A percentile compares a stretch with the other conserved stretches of the same genome.
Evolutionary conservation across 495 filamentous ascomycete genomes (phyloP).

Genomic region (Neurospora intermedia): DNA sequence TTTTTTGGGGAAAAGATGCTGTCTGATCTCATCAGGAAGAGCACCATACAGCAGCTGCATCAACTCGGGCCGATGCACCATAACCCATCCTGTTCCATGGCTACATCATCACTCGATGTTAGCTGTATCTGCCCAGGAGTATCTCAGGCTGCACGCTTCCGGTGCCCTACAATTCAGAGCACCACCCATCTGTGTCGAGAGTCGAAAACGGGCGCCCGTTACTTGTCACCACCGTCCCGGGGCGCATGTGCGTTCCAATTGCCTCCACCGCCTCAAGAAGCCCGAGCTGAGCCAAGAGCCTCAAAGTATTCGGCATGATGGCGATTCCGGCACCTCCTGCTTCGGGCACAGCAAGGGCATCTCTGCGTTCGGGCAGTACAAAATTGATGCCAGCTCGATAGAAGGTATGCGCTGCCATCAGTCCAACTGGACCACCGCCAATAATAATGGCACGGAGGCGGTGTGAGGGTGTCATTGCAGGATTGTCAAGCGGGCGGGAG

Average conservation of each 20-base stretch:
- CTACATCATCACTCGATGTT: neutral
- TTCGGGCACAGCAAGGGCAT: conserved; percentile 25
- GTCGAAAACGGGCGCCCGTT: neutral
- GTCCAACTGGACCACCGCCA: conserved; percentile 40
- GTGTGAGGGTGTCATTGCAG: neutral
- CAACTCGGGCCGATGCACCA: conserved; percentile 22
- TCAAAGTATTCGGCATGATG: conserved; percentile 19
- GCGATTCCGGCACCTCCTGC: conserved; percentile 29
- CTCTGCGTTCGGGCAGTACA: conserved; percentile 34
- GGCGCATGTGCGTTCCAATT: conserved; percentile 17
- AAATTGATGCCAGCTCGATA: conserved; percentile 35
- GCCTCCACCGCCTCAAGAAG: conserved; percentile 21
- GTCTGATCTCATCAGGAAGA: conserved; percentile 23
- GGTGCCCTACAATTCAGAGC: neutral
- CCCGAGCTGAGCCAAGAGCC: conserved; percentile 41
- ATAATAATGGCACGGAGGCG: conserved; percentile 29
- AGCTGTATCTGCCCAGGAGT: neutral
- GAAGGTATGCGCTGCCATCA: conserved; percentile 40
- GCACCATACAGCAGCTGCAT: conserved; percentile 25
- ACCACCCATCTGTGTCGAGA: neutral
- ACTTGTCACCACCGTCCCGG: conserved; percentile 1
- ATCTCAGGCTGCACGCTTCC: neutral
- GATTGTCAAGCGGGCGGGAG: neutral
- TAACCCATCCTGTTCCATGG: conserved; percentile 3
- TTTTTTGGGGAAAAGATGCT: conserved; percentile 21